phyloP scores from a whole-genome alignment of 108 stramenopile species.

The Discostella stelligeroides region DNA sequence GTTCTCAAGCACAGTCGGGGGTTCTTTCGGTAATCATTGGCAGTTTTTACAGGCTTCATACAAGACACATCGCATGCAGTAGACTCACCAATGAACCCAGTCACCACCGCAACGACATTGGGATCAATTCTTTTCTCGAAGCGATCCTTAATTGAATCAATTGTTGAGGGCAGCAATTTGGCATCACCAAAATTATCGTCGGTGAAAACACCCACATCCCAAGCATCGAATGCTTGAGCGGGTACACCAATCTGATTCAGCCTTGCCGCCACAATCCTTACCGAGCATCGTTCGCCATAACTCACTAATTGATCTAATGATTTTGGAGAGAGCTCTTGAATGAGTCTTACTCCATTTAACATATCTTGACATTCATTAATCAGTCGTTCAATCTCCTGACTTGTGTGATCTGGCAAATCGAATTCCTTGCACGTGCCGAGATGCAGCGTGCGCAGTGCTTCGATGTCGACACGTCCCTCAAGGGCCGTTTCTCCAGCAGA shows the following conservation, averaged over 20 bases:
- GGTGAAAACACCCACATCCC: conserved; percentile 93
- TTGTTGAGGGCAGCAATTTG: conserved; percentile 66
- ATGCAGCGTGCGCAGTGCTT: conserved; percentile 91
- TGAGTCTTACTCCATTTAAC: conserved; percentile 88
- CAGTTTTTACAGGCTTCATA: neutral
- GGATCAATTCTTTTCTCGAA: conserved; percentile 78
- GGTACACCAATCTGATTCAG: conserved; percentile 95
- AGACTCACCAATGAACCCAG: conserved; percentile 88
- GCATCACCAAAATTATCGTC: conserved; percentile 92
- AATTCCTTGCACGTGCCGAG: conserved; percentile 74
- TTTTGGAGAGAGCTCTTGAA: conserved; percentile 91
- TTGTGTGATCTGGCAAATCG: conserved; percentile 57
- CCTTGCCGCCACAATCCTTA: conserved; percentile 91
- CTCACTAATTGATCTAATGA: conserved; percentile 90
- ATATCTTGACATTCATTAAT: conserved; percentile 89
- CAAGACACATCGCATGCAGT: neutral
- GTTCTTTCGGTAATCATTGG: conserved; percentile 33
- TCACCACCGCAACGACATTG: conserved; percentile 92
- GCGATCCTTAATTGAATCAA: conserved; percentile 58
- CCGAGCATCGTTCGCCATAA: conserved; percentile 93
- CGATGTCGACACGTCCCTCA: conserved; percentile 88
- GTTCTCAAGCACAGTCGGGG: conserved; percentile 20
- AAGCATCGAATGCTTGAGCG: conserved; percentile 93
- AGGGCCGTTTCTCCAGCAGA: conserved; percentile 92
- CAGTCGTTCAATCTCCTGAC: conserved; percentile 68